These are phyloP conservation scores for Alternaria alternata DNA, from an alignment of 2,329 filamentous ascomycete species.

Conservation along the genomic window DNA sequence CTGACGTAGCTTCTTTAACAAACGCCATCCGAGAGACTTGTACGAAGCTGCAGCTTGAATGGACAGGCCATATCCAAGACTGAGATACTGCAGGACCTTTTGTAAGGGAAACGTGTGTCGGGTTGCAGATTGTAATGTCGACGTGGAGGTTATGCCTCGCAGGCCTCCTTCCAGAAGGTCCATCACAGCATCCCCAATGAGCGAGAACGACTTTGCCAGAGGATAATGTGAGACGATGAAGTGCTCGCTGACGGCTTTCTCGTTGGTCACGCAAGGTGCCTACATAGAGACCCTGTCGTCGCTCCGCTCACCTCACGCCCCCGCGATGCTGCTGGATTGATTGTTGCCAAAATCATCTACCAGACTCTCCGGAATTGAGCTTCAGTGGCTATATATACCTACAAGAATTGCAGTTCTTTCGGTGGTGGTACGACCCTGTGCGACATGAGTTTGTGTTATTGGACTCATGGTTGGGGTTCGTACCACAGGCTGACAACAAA, in stretches of 20 bases:
- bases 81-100: neutral
- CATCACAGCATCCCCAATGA: neutral
- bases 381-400: constrained; percentile 1
- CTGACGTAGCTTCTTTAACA: neutral
- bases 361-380: neutral
- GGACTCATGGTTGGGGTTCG: neutral
- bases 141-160: neutral
- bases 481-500: neutral
- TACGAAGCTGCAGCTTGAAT: neutral
- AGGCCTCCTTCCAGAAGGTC: neutral
- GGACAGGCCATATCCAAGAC: neutral
- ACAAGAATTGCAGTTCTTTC: neutral
- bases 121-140: neutral
- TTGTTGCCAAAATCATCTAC: neutral
- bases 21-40: neutral
- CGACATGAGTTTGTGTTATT: neutral
- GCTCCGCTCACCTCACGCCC: neutral
- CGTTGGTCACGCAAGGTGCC: neutral
- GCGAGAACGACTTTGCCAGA: neutral
- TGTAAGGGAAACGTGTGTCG: neutral
- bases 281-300: neutral
- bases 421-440: neutral
- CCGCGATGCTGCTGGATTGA: neutral
- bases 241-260: neutral
- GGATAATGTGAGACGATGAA: neutral